These are phyloP conservation scores for Pseudopyricularia javanii DNA, from an alignment of 2,329 filamentous ascomycete genomes.

Conservation along the genomic window DNA sequence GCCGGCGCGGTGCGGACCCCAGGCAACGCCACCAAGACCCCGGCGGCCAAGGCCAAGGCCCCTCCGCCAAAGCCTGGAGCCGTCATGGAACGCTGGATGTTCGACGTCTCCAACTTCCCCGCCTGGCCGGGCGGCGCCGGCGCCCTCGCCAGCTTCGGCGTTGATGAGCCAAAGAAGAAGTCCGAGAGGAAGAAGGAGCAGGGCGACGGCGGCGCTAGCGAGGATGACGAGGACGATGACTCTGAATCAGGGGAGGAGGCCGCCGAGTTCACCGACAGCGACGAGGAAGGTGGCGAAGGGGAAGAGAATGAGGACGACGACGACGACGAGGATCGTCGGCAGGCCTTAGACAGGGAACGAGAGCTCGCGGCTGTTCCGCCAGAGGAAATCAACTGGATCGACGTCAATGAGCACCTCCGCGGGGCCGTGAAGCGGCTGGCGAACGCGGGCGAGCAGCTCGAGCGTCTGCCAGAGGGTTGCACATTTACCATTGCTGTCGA, in stretches of 20 bases:
- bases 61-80: slow-evolving; percentile 14
- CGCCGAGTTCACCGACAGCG: not conserved
- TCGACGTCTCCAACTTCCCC: slow-evolving; percentile 43
- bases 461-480: slow-evolving; percentile 47
- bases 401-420: slow-evolving; percentile 63
- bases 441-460: slow-evolving; percentile 44
- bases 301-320: slow-evolving; percentile 4
- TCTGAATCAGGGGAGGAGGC: slow-evolving; percentile 2
- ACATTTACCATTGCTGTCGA: slow-evolving; percentile 70
- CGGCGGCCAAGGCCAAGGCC: not conserved
- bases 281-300: not conserved
- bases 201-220: not conserved
- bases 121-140: slow-evolving; percentile 23
- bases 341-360: not conserved
- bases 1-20: slow-evolving; percentile 4
- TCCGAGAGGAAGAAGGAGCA: not conserved
- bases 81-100: slow-evolving; percentile 50
- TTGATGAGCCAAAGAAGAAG: slow-evolving; percentile 7
- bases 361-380: not conserved
- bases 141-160: slow-evolving; percentile 14
- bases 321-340: slow-evolving; percentile 6
- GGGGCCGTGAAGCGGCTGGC: slow-evolving; percentile 53
- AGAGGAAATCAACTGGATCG: slow-evolving; percentile 31
- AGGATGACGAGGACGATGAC: slow-evolving; percentile 10
- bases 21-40: not conserved